Conservation (phyloP, 768 basidiomycete species). For the Gloeostereum incarnatum region DNA sequence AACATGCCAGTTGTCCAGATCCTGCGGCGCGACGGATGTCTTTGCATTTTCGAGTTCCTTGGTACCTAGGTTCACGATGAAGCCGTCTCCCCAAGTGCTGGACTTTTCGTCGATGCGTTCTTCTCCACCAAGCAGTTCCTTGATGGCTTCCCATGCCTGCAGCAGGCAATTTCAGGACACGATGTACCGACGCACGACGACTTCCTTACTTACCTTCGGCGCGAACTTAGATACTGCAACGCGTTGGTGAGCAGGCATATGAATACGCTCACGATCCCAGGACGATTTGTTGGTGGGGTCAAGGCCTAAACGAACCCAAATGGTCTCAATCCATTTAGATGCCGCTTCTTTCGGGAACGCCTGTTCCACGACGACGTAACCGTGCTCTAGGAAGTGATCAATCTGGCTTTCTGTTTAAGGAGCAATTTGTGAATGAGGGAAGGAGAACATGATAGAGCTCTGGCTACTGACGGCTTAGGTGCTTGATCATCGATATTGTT, state of each 20-base stretch:
- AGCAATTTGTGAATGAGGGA: no score
- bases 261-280: constrained; percentile 42
- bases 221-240: constrained; percentile 39
- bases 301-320: constrained; percentile 44
- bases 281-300: constrained; percentile 45
- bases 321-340: constrained; percentile 34
- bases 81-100: constrained; percentile 46
- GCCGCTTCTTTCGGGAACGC: constrained; percentile 47
- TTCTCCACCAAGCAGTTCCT: constrained; percentile 50
- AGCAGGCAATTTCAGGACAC: background rate
- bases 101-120: constrained; percentile 43
- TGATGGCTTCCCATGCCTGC: constrained; percentile 52
- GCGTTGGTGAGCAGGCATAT: constrained; percentile 45
- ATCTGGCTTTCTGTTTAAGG: no score
- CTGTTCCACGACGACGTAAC: constrained; percentile 41
- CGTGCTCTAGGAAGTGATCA: constrained; percentile 44
- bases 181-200: no score
- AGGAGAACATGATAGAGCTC: no score
- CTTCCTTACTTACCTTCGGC: constrained; percentile 29
- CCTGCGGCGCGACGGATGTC: constrained; percentile 23
- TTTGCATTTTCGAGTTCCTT: constrained; percentile 25
- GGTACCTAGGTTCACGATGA: constrained; percentile 54
- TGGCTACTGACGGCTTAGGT: no score
- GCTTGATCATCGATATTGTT: no score
- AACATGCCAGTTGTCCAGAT: constrained; percentile 57